A percentile compares a stretch with the other conserved stretches of the same genome.
These are phyloP conservation scores for Leishmania major DNA, from an alignment of 208 protist species.

Conservation along the genomic window DNA sequence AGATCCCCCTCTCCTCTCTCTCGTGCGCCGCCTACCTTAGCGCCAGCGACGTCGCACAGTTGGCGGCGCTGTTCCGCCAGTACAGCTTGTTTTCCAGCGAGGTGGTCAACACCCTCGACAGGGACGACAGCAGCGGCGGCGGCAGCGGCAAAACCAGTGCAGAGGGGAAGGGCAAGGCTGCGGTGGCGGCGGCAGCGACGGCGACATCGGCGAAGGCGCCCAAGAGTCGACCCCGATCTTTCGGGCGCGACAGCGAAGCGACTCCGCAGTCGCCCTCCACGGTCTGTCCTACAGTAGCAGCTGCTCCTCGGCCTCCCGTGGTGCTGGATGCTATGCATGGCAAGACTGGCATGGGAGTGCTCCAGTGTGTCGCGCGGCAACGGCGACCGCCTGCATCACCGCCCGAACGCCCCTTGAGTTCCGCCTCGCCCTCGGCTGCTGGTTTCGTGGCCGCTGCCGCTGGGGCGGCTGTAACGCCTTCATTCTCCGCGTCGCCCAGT, in stretches of 20 bases:
- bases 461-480: not conserved
- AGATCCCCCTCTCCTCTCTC: conserved; percentile 65
- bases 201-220: not conserved
- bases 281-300: not conserved
- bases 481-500: not conserved
- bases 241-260: not conserved
- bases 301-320: not conserved
- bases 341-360: conserved; percentile 10
- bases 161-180: not conserved
- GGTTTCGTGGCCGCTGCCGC: not conserved
- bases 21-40: conserved; percentile 58
- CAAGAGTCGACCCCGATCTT: not conserved
- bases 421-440: not conserved
- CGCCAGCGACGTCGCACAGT: conserved; percentile 47
- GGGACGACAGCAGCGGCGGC: not conserved
- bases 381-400: not conserved
- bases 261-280: not conserved
- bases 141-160: not conserved
- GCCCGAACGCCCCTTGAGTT: not conserved
- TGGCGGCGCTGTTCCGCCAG: conserved; percentile 42
- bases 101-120: conserved; percentile 8
- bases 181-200: not conserved
- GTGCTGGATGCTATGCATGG: not conserved
- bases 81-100: conserved; percentile 50
- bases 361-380: not conserved